phyloP scores from a whole-genome alignment of 2,329 filamentous ascomycete genomes.

The Scedosporium minutisporum region DNA sequence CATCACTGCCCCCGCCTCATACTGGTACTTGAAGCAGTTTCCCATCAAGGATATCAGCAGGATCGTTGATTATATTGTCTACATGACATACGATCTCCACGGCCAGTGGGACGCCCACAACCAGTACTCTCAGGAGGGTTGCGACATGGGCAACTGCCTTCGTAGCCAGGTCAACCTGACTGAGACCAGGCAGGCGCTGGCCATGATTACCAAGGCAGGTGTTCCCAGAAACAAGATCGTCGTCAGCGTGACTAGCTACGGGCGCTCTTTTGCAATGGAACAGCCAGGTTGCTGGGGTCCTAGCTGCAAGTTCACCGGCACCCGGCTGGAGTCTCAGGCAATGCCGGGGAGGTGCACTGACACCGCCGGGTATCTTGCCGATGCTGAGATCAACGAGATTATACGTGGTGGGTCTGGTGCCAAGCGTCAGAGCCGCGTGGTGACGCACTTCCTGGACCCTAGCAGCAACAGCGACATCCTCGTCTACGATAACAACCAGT shows the following conservation, averaged over 20 bases:
- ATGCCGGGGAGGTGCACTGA: conserved; percentile 18
- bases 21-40: conserved; percentile 27
- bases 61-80: conserved; percentile 23
- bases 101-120: conserved; percentile 18
- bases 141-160: conserved; percentile 22
- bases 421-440: not conserved
- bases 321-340: conserved; percentile 12
- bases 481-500: conserved; percentile 14
- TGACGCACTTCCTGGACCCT: not conserved
- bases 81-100: conserved; percentile 26
- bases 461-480: conserved; percentile 10
- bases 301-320: conserved; percentile 16
- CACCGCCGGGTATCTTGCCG: conserved; percentile 19
- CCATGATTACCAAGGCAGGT: conserved; percentile 17
- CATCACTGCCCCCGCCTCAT: conserved; percentile 27
- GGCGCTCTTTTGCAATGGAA: conserved; percentile 23
- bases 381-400: not conserved
- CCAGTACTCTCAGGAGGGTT: conserved; percentile 24
- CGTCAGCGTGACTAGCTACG: conserved; percentile 22
- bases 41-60: conserved; percentile 22
- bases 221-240: conserved; percentile 19
- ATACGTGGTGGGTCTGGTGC: not conserved
- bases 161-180: conserved; percentile 26
- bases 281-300: conserved; percentile 16
- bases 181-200: conserved; percentile 22